Conservation (phyloP, 495 filamentous ascomycete species). For the Patellaria atrata region DNA sequence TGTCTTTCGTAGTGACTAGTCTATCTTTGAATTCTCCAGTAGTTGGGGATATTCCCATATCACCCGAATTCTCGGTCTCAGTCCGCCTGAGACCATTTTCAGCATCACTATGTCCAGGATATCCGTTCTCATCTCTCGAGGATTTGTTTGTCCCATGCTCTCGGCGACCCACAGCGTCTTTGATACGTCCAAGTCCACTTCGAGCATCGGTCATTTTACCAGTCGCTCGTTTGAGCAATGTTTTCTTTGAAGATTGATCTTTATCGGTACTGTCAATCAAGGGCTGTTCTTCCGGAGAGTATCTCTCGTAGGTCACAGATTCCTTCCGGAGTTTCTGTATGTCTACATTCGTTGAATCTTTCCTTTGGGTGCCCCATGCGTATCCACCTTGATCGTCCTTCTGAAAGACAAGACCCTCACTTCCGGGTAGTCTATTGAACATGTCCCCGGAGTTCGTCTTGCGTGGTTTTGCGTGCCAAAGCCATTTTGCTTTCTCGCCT, state of each 20-base stretch:
- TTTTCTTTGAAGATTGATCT: conserved; percentile 50
- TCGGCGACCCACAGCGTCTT: conserved; percentile 59
- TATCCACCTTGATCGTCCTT: conserved; percentile 39
- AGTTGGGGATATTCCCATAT: no score
- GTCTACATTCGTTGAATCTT: conserved; percentile 32
- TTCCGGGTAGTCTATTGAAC: conserved; percentile 22
- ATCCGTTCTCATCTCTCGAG: conserved; percentile 34
- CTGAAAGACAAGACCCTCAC: conserved; percentile 16
- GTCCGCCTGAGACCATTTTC: no score
- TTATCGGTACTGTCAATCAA: conserved; percentile 42
- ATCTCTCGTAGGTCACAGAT: no score
- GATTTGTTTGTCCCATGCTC: conserved; percentile 42
- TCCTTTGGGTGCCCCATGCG: conserved; percentile 45
- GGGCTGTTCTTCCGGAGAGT: no score
- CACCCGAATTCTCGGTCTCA: no score
- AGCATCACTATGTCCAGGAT: conserved; percentile 10
- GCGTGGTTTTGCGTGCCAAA: conserved; percentile 81
- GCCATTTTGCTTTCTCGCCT: conserved; percentile 75
- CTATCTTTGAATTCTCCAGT: no score
- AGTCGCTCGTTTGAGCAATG: conserved; percentile 64
- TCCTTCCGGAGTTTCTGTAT: conserved; percentile 31
- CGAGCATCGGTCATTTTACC: conserved; percentile 73
- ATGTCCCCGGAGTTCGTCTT: conserved; percentile 41
- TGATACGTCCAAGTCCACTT: conserved; percentile 69
- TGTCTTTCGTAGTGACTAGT: no score